Conservation (phyloP, 1,284 basidiomycete genomes). For the Nidula niveotomentosa region DNA sequence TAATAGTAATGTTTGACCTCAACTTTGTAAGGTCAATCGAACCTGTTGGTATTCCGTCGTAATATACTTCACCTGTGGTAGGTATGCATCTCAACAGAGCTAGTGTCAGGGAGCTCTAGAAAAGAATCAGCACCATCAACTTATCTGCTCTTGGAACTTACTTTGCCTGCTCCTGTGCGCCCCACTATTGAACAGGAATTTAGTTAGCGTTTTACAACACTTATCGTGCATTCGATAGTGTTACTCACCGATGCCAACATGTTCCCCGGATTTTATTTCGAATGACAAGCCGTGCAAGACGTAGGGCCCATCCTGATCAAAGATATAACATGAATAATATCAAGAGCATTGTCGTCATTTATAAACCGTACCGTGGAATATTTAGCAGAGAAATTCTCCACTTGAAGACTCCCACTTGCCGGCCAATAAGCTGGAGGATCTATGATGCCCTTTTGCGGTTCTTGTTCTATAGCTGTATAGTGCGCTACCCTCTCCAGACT, state of each 20-base stretch:
- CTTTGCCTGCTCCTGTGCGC: slow-evolving; percentile 78
- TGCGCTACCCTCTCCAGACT: slow-evolving; percentile 77
- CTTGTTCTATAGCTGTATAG: slow-evolving; percentile 74
- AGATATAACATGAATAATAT: slow-evolving; percentile 5
- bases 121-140: slow-evolving; percentile 25
- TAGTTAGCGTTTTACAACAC: too few relatives aligned
- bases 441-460: slow-evolving; percentile 46
- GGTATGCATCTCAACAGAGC: slow-evolving; percentile 55
- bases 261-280: slow-evolving; percentile 56
- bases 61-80: slow-evolving; percentile 57
- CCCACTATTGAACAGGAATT: slow-evolving; percentile 42
- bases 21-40: slow-evolving; percentile 65
- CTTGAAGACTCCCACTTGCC: slow-evolving; percentile 63
- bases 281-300: slow-evolving; percentile 60
- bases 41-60: slow-evolving; percentile 45
- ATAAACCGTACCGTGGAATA: slow-evolving; percentile 40
- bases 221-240: not conserved
- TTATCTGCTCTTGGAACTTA: slow-evolving; percentile 11
- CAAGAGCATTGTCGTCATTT: not conserved
- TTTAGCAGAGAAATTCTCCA: slow-evolving; percentile 59
- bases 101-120: slow-evolving; percentile 52
- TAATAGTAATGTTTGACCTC: slow-evolving; percentile 63
- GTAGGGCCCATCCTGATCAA: slow-evolving; percentile 30
- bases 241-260: slow-evolving; percentile 56
- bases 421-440: slow-evolving; percentile 81